Percentiles rank a stretch among this genome's conserved stretches.
phyloP scores from a whole-genome alignment of 2,329 filamentous ascomycete species.

The Cercospora zeina region DNA sequence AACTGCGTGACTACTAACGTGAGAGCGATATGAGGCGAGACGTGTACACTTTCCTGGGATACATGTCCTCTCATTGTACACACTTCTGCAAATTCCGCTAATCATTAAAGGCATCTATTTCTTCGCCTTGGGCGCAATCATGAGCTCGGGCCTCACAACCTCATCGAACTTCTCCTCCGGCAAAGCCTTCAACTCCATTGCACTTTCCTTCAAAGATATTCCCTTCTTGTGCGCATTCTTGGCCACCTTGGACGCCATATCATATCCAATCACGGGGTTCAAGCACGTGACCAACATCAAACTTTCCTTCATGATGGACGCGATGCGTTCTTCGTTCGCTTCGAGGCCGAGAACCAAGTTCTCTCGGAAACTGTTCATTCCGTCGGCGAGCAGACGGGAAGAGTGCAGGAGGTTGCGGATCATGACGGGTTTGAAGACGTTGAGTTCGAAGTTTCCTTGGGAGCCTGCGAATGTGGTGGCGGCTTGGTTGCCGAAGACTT shows the following conservation, averaged over 20 bases:
- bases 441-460: conserved; percentile 97
- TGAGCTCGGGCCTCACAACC: conserved; percentile 88
- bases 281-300: conserved; percentile 98
- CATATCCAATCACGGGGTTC: conserved; percentile 95
- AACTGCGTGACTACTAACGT: too few relatives aligned
- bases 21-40: too few relatives aligned
- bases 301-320: conserved; percentile 87
- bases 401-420: conserved; percentile 96
- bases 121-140: conserved; percentile 79
- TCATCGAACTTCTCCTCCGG: conserved; percentile 87
- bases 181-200: conserved; percentile 87
- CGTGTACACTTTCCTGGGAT: neutral
- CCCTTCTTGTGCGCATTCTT: conserved; percentile 99
- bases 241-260: conserved; percentile 94
- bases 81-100: neutral
- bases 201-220: conserved; percentile 86
- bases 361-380: conserved; percentile 93
- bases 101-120: conserved; percentile 41
- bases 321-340: conserved; percentile 92
- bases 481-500: conserved; percentile 97
- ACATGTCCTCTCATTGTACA: too few relatives aligned
- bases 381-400: conserved; percentile 80
- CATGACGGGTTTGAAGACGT: conserved; percentile 97
- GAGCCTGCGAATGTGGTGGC: conserved; percentile 91
- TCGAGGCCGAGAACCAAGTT: conserved; percentile 85